Conservation (phyloP, 352 stramenopile genomes). For the Phytophthora pinifolia region DNA sequence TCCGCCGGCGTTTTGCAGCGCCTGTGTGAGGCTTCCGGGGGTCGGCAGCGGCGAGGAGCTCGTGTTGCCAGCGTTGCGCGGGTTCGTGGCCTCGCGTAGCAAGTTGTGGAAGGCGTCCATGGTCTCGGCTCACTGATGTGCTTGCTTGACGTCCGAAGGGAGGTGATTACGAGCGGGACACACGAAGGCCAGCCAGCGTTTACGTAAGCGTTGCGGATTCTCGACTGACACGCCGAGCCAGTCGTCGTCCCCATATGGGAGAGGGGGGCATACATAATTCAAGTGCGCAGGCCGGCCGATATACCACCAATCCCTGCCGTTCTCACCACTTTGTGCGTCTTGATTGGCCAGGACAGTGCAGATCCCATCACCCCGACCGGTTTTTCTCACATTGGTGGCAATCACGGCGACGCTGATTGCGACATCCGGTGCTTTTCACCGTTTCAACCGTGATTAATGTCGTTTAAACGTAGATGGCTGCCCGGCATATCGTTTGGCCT, state of each 20-base stretch:
- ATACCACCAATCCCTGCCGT: constrained; percentile 13
- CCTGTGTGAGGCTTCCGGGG: constrained; percentile 35
- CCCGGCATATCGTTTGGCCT: no score
- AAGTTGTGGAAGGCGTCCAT: constrained; percentile 86
- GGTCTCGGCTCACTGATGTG: constrained; percentile 13
- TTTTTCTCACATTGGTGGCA: neutral
- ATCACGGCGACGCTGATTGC: constrained; percentile 2
- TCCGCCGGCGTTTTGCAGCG: constrained; percentile 35
- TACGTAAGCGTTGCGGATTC: constrained; percentile 45
- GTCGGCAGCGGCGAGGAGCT: constrained; percentile 27
- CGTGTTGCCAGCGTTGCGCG: constrained; percentile 36
- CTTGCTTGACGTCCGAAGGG: constrained; percentile 6
- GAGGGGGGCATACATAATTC: constrained; percentile 15
- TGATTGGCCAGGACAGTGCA: constrained; percentile 12
- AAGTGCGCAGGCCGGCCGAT: neutral
- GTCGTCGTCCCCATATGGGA: constrained; percentile 19
- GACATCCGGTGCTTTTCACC: no score
- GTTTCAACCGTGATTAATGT: no score
- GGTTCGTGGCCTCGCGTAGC: constrained; percentile 61
- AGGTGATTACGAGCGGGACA: constrained; percentile 38
- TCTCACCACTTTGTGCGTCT: neutral
- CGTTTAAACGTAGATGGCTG: no score
- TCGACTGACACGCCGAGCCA: constrained; percentile 34
- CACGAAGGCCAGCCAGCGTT: constrained; percentile 17
- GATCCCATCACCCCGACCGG: constrained; percentile 9